Evolutionary conservation across 805 yeast genomes (phyloP).

Genomic region (Lachancea quebecensis): DNA sequence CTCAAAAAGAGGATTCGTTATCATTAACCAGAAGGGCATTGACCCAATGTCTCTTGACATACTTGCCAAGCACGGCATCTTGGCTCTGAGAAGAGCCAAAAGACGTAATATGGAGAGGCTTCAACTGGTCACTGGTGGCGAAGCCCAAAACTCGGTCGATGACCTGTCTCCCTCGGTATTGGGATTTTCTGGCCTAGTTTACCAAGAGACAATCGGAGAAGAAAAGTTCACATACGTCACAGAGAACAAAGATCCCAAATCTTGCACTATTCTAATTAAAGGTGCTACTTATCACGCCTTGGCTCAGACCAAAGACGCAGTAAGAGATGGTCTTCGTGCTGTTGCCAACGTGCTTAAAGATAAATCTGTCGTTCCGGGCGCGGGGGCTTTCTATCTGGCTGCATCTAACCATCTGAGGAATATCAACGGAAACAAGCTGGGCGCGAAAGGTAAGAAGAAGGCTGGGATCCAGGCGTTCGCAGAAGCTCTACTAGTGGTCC

Average conservation of each 20-base stretch:
- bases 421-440: slow-evolving; percentile 42
- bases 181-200: slow-evolving; percentile 86
- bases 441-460: slow-evolving; percentile 76
- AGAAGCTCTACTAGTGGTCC: slow-evolving; percentile 83
- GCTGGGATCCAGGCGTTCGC: slow-evolving; percentile 92
- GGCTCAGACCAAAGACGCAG: slow-evolving; percentile 92
- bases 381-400: slow-evolving; percentile 89
- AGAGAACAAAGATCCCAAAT: slow-evolving; percentile 79
- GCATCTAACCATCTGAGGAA: slow-evolving; percentile 60
- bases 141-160: slow-evolving; percentile 95
- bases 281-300: slow-evolving; percentile 88
- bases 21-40: slow-evolving; percentile 96
- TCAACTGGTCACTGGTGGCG: slow-evolving; percentile 94
- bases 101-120: slow-evolving; percentile 98
- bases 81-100: slow-evolving; percentile 96
- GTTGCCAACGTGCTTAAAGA: slow-evolving; percentile 89
- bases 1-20: slow-evolving; percentile 73
- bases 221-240: slow-evolving; percentile 96
- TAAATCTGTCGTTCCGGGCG: slow-evolving; percentile 86
- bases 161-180: slow-evolving; percentile 72
- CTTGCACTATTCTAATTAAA: slow-evolving; percentile 85
- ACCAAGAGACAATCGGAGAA: slow-evolving; percentile 91
- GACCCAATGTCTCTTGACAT: slow-evolving; percentile 97
- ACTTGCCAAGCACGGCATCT: slow-evolving; percentile 83
- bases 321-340: slow-evolving; percentile 93